Evolutionary conservation across 495 filamentous ascomycete species (phyloP).

Genomic region (Chaetomium fimeti): DNA sequence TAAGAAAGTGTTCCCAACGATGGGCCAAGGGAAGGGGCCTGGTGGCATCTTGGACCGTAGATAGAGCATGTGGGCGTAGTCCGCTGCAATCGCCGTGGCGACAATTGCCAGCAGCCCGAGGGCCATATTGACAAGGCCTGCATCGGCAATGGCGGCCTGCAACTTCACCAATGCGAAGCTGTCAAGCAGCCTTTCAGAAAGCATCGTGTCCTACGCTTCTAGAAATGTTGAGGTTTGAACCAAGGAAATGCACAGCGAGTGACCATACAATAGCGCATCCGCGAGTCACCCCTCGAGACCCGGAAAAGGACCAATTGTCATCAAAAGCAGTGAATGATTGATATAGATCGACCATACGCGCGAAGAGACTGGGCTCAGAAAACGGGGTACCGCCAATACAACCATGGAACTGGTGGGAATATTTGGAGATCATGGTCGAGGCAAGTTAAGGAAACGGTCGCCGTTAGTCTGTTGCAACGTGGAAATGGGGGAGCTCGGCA

Average conservation of each 20-base stretch:
- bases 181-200: slow-evolving; percentile 27
- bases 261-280: neutral
- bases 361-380: neutral
- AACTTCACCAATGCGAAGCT: slow-evolving; percentile 26
- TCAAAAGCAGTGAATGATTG: neutral
- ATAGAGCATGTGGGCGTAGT: slow-evolving; percentile 53
- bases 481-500: neutral
- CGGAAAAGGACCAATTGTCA: too few species aligned
- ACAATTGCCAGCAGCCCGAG: slow-evolving; percentile 33
- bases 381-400: neutral
- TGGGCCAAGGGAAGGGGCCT: slow-evolving; percentile 51
- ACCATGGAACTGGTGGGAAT: neutral
- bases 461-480: neutral
- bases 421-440: neutral
- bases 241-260: neutral
- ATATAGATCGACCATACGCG: neutral
- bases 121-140: slow-evolving; percentile 22
- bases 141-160: slow-evolving; percentile 22
- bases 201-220: slow-evolving; percentile 23
- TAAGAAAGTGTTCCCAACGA: slow-evolving; percentile 57
- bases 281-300: neutral
- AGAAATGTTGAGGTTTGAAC: neutral
- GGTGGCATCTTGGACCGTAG: slow-evolving; percentile 56
- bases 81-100: slow-evolving; percentile 37
- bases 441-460: neutral